Evolutionary conservation across 78 protist species (phyloP).

Genomic region (Protostelium mycophagum): DNA sequence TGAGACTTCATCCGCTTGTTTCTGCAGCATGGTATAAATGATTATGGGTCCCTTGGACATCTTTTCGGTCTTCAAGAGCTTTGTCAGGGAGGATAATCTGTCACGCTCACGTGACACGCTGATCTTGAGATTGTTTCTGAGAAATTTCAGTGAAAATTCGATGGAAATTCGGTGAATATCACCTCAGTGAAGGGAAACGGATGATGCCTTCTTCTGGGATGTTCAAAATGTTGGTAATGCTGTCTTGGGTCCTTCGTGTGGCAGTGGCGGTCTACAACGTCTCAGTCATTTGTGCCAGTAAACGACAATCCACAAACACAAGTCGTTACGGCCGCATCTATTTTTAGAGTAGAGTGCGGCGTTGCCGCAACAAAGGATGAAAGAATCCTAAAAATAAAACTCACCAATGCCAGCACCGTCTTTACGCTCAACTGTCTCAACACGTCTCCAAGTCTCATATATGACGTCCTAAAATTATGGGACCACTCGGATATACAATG

Average conservation of each 20-base stretch:
- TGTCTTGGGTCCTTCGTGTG: too few relatives aligned
- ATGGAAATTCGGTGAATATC: too few relatives aligned
- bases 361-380: not conserved
- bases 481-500: constrained; percentile 80
- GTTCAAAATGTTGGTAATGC: too few relatives aligned
- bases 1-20: constrained; percentile 70
- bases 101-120: not conserved
- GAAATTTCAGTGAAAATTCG: too few relatives aligned
- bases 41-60: constrained; percentile 58
- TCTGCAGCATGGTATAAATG: constrained; percentile 73
- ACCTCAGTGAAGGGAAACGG: too few relatives aligned
- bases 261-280: not conserved
- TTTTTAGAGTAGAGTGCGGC: not conserved
- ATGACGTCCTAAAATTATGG: constrained; percentile 16
- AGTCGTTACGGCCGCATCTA: too few relatives aligned
- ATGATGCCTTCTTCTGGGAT: too few relatives aligned
- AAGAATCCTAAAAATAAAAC: not conserved
- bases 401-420: constrained; percentile 50
- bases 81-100: not conserved
- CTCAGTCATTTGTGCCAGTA: too few relatives aligned
- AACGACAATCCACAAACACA: too few relatives aligned
- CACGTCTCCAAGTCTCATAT: not conserved
- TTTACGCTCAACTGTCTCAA: not conserved
- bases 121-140: not conserved
- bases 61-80: not conserved